These are phyloP conservation scores for Ilyonectria sp. DNA, from an alignment of 2,329 filamentous ascomycete genomes.

Conservation along the genomic window DNA sequence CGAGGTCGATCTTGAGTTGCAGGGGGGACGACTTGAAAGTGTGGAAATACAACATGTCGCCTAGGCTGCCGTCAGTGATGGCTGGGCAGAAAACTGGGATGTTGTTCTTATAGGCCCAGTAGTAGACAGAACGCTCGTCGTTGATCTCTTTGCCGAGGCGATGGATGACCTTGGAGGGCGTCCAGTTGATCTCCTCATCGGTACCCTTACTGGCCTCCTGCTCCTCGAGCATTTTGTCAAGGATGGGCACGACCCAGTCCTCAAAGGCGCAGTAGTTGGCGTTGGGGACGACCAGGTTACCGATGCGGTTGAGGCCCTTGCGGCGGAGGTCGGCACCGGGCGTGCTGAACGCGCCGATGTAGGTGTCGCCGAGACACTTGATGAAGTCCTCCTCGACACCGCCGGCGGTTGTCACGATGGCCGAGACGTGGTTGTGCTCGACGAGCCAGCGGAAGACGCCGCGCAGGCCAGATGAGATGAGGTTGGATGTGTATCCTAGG, in stretches of 20 bases:
- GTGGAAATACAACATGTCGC: conserved; percentile 99
- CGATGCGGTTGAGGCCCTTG: conserved; percentile 94
- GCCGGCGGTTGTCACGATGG: conserved; percentile 94
- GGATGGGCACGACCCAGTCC: conserved; percentile 95
- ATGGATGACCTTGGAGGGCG: conserved; percentile 91
- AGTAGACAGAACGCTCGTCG: conserved; percentile 91
- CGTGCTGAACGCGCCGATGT: conserved; percentile 88
- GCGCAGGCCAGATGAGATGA: conserved; percentile 95
- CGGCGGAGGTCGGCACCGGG: conserved; percentile 83
- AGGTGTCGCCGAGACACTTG: conserved; percentile 96
- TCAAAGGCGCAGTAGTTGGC: conserved; percentile 97
- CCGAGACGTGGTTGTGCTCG: conserved; percentile 91
- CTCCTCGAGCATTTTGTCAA: conserved; percentile 94
- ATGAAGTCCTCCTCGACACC: conserved; percentile 98
- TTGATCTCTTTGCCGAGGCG: conserved; percentile 95
- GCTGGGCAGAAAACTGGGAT: conserved; percentile 98
- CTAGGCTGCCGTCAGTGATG: conserved; percentile 92
- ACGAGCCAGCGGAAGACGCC: conserved; percentile 94
- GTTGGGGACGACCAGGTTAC: conserved; percentile 95
- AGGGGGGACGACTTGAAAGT: conserved; percentile 90
- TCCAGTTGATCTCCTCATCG: conserved; percentile 86
- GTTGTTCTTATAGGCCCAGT: conserved; percentile 97
- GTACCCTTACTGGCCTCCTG: conserved; percentile 84
- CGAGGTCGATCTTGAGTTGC: conserved; percentile 89
- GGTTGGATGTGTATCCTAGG: conserved; percentile 96